phyloP scores from a whole-genome alignment of 2,329 filamentous ascomycete genomes.

The Camptophora hylomeconis region DNA sequence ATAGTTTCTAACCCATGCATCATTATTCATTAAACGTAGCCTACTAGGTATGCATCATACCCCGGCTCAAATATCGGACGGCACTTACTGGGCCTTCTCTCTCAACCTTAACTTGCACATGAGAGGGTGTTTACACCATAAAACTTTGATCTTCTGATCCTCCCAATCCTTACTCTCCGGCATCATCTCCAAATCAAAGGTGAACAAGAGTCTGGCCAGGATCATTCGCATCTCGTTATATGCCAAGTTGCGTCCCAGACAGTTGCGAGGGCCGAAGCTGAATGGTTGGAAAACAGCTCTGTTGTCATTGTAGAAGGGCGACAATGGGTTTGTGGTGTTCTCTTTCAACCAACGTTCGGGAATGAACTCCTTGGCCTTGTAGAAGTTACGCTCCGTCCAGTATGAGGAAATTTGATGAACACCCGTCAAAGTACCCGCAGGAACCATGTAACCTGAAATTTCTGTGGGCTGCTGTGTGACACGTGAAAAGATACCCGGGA shows the following conservation, averaged over 20 bases:
- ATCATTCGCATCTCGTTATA: constrained; percentile 40
- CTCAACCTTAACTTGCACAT: no score
- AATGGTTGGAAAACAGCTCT: not conserved
- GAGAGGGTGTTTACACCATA: constrained; percentile 2
- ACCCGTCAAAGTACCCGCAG: constrained; percentile 1
- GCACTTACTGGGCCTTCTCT: no score
- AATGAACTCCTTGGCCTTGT: constrained; percentile 1
- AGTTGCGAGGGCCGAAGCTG: not conserved
- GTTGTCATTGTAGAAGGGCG: constrained; percentile 7
- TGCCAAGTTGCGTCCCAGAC: constrained; percentile 27
- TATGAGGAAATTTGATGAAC: constrained; percentile 3
- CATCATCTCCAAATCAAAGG: constrained; percentile 29
- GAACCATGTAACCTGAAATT: constrained; percentile 1
- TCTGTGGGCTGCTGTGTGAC: constrained; percentile 6
- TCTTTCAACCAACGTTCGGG: constrained; percentile 6
- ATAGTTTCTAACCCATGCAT: no score
- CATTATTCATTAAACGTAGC: no score
- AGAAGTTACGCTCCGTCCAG: constrained; percentile 2
- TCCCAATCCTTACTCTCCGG: constrained; percentile 1
- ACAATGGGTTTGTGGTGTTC: constrained; percentile 15
- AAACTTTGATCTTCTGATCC: constrained; percentile 1
- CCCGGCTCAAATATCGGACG: no score
- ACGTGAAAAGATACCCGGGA: no score
- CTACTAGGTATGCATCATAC: no score
- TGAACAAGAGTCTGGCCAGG: constrained; percentile 34